phyloP scores from a whole-genome alignment of 2,329 filamentous ascomycete species.

The Talaromyces albobiverticillius region DNA sequence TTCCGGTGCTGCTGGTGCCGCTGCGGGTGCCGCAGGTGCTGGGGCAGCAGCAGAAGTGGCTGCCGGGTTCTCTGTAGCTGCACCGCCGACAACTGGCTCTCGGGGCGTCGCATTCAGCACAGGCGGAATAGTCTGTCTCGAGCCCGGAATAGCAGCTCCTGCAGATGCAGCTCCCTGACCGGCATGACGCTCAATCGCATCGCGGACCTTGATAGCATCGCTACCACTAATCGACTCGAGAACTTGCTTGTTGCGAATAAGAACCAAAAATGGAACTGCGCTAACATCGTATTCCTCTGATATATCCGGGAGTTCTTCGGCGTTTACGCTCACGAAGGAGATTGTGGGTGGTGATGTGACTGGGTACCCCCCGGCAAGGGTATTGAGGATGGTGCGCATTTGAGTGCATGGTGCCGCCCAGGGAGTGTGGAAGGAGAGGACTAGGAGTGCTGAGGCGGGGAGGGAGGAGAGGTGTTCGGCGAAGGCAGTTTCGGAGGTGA shows the following conservation, averaged over 20 bases:
- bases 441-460: conserved; percentile 67
- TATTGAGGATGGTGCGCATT: conserved; percentile 82
- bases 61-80: conserved; percentile 25
- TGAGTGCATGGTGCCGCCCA: conserved; percentile 96
- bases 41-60: conserved; percentile 27
- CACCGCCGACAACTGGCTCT: conserved; percentile 14
- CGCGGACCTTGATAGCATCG: conserved; percentile 79
- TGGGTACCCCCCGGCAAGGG: conserved; percentile 83
- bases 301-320: conserved; percentile 88
- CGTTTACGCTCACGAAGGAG: conserved; percentile 86
- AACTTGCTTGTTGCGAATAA: conserved; percentile 71
- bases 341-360: conserved; percentile 63
- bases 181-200: conserved; percentile 80
- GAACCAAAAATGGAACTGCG: conserved; percentile 86
- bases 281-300: conserved; percentile 92
- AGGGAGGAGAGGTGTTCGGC: conserved; percentile 64
- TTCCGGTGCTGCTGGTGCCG: conserved; percentile 31
- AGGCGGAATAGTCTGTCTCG: conserved; percentile 34
- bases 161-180: conserved; percentile 38
- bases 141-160: conserved; percentile 21
- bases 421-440: conserved; percentile 92
- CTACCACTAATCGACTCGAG: conserved; percentile 86
- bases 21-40: conserved; percentile 22
- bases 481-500: conserved; percentile 73
- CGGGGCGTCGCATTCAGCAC: conserved; percentile 39